Evolutionary conservation across 768 basidiomycete species (phyloP), one percentile per base, ranked within the genome.

Genomic region (Kwoniella mangroviensis): DNA sequence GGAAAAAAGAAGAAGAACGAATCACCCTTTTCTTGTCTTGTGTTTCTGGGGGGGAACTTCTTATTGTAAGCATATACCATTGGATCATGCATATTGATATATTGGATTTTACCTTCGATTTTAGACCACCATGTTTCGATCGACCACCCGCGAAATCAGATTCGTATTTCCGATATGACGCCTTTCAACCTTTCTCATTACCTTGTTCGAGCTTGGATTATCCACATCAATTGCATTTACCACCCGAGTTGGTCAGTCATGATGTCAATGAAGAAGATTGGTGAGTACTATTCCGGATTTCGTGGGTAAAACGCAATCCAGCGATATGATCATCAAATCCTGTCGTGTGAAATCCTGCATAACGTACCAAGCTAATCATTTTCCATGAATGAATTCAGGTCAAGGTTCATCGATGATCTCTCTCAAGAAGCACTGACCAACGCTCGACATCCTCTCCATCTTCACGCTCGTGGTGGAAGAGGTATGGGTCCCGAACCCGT

Each of bases 261-360:
- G 79, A 78, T 70, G 79, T 80, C 15, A 58, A 34, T 11, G 71
- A 75, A 54, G 74, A 73, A 17, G 79, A 80, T 43, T 80, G 79
- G 79, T 80, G 65, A 68, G 28, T 40, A 34, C 34, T 7, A 34
- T 6, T 0, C 34, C 9, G 34, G 0, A 6, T 7, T 34, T 34
- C 34, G 6, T 7, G 34, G 34, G 34, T 34, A 34, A 7, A 7
- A 7, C 9, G 34, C 34, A 34, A 7, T 6, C 9, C 9, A 7
- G 9, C 9, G 34, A 34, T 34, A 7, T 34, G 34, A 34, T 34
- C 34, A 34, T 6, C 34, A 1, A 34, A 34, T 34, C 6, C 34
- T 34, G 6, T 28, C 28, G 28, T 28, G 28, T 28, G 0, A 28
- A 28, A 28, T 28, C 28, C 28, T 59, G 19, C n/a, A 59, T n/a